Evolutionary conservation across 495 filamentous ascomycete genomes (phyloP).

Genomic region (Neurospora hispaniola): DNA sequence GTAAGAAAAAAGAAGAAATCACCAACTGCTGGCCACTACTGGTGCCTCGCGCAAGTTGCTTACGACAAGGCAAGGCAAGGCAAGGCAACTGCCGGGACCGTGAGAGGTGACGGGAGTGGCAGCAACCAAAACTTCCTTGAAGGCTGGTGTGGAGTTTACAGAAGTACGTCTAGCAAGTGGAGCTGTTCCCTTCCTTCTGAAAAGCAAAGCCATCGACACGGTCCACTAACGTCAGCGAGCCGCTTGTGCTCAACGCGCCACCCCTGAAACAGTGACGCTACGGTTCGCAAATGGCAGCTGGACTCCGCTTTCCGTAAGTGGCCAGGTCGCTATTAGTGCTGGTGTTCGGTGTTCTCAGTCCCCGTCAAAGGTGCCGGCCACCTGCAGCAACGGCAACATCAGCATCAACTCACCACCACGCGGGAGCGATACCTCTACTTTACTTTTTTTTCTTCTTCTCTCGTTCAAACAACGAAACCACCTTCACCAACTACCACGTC

Average conservation of each 20-base stretch:
- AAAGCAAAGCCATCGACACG: background rate
- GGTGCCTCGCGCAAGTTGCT: background rate
- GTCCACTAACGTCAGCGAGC: background rate
- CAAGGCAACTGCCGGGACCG: background rate
- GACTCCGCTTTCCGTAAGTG: background rate
- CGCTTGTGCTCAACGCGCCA: background rate
- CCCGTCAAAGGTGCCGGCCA: background rate
- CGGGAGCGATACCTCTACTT: background rate
- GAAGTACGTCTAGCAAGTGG: background rate
- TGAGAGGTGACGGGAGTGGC: background rate
- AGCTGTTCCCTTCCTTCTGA: background rate
- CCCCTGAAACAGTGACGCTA: background rate
- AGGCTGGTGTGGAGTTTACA: background rate
- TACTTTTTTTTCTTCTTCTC: background rate
- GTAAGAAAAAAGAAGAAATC: background rate
- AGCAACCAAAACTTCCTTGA: background rate
- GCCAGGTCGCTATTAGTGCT: background rate
- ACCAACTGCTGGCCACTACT: background rate
- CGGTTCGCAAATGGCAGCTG: background rate
- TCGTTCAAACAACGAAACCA: background rate
- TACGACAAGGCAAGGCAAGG: background rate
- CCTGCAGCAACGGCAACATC: background rate
- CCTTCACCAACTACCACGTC: slow-evolving; percentile 2
- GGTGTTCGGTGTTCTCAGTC: background rate
- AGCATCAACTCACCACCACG: background rate